Evolutionary conservation across 805 yeast genomes (phyloP).

Genomic region (Metschnikowia cubensis): DNA sequence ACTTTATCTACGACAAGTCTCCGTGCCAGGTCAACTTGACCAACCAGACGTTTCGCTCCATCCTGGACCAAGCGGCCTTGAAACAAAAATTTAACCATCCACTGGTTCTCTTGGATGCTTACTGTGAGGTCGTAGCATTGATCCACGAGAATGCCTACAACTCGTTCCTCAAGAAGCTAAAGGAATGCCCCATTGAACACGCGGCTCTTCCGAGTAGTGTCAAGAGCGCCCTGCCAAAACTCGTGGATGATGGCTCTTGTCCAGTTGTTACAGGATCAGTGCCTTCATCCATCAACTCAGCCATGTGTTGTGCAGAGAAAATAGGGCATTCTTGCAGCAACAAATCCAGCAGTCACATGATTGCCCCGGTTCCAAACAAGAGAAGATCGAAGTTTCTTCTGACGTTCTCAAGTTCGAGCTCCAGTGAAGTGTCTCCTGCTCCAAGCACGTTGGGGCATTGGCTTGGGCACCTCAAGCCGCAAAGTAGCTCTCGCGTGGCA

Average conservation of each 20-base stretch:
- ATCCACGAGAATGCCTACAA: conserved; percentile 34
- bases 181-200: background rate
- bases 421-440: conserved; percentile 11
- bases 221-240: background rate
- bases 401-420: conserved; percentile 7
- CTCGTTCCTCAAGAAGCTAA: conserved; percentile 8
- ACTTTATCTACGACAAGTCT: conserved; percentile 41
- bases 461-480: conserved; percentile 9
- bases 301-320: background rate
- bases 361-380: conserved; percentile 14
- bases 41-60: conserved; percentile 28
- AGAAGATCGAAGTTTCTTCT: conserved; percentile 10
- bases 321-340: background rate
- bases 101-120: conserved; percentile 23
- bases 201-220: background rate
- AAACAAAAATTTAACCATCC: conserved; percentile 26
- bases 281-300: background rate
- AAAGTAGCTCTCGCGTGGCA: conserved; percentile 12
- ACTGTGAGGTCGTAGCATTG: conserved; percentile 29
- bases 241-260: background rate
- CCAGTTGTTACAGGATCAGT: background rate
- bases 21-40: conserved; percentile 50
- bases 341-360: background rate
- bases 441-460: conserved; percentile 7
- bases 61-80: conserved; percentile 16